These are phyloP conservation scores for Grosmannia huntii DNA, from an alignment of 2,329 filamentous ascomycete genomes.

Conservation along the genomic window DNA sequence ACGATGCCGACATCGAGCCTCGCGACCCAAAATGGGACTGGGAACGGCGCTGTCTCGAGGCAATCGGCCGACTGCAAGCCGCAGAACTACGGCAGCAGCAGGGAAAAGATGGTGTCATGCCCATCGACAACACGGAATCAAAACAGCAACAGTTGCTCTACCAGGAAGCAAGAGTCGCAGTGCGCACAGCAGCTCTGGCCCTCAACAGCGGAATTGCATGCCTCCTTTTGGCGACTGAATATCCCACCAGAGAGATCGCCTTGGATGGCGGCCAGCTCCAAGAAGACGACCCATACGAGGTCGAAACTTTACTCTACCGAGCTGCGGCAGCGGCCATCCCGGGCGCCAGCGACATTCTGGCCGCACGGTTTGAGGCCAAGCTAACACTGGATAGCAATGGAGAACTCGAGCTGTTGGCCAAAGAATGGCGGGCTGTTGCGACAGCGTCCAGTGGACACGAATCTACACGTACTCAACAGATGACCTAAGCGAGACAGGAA, in stretches of 20 bases:
- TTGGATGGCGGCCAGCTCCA: slow-evolving; percentile 2
- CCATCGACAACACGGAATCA: not conserved
- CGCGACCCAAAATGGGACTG: slow-evolving; percentile 20
- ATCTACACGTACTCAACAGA: too few relatives aligned
- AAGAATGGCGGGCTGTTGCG: not conserved
- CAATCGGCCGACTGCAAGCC: slow-evolving; percentile 17
- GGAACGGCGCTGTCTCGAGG: slow-evolving; percentile 20
- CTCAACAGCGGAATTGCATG: slow-evolving; percentile 19
- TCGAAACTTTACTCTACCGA: slow-evolving; percentile 7
- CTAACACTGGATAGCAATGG: slow-evolving; percentile 4
- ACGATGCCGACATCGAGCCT: not conserved
- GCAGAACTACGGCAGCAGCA: slow-evolving; percentile 7
- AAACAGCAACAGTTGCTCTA: not conserved
- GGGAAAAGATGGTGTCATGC: not conserved
- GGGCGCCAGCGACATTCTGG: slow-evolving; percentile 11
- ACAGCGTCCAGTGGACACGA: not conserved
- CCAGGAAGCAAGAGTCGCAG: slow-evolving; percentile 10
- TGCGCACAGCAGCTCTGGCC: slow-evolving; percentile 17
- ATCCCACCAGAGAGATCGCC: slow-evolving; percentile 7
- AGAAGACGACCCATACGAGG: slow-evolving; percentile 10
- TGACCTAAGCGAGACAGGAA: too few relatives aligned
- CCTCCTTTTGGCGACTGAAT: slow-evolving; percentile 16
- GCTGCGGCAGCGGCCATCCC: slow-evolving; percentile 19
- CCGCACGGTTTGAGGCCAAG: slow-evolving; percentile 6
- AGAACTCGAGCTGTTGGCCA: not conserved